Evolutionary conservation across 352 stramenopile genomes (phyloP), one percentile per base, ranked within the genome.

Genomic region (Peronospora destructor): DNA sequence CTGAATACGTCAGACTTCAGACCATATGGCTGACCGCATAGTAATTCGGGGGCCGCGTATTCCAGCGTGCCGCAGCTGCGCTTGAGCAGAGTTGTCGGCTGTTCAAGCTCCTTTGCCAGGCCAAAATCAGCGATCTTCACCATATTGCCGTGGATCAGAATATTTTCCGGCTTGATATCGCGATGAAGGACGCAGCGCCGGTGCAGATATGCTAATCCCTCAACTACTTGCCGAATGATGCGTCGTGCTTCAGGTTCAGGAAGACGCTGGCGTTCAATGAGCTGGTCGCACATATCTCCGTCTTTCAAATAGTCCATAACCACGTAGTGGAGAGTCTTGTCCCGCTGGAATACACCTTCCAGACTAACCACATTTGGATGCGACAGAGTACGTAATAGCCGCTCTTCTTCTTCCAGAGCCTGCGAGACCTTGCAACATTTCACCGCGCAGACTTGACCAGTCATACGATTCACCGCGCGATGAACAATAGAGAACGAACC

Each of bases 151-250:
- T 89, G 77, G 5, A 91, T 64, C 16, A 91, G 47, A 29, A 91
- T 89, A 47, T 91, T 91, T 47, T 91, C 80, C 0, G 80, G 80
- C 36, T 91, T 91, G 47, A 91, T 73, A 45, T 91, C 80, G 25
- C 80, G 79, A 51, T 85, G 73, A 11, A 91, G 30, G 6, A 91
- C 66, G 44, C 73, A 78, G 53, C 76, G 58, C 6, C 63, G 57
- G 32, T 91, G 80, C 17, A 91, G 47, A 56, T 88, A 80, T 17
- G 73, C 69, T 13, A 91, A 56, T 9, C 62, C 77, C 9, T 73
- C 56, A 13, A 76, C 51, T 17, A 86, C 77, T 36, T 89, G 77
- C 2, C 53, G 55, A 53, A 91, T 76, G 21, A 91, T 82, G 13
- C 67, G 32, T 35, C 71, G 69, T 25, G 67, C 67, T 26, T 87